These are phyloP conservation scores for Ilex asprella DNA, from an alignment of 257 asterid genomes.

Conservation along the genomic window DNA sequence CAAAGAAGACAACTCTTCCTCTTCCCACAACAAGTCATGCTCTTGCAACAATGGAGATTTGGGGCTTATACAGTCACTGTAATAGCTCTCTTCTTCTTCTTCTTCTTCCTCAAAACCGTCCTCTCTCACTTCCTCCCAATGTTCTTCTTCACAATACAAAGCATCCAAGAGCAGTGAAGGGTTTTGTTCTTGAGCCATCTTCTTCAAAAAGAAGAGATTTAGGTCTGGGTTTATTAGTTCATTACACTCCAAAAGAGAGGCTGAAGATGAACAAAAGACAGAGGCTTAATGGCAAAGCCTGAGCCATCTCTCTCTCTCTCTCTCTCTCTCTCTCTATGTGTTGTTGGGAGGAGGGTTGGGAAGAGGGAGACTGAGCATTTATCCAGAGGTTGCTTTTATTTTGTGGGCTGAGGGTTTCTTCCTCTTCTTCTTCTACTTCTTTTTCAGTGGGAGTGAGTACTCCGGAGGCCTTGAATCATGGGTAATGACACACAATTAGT, in stretches of 20 bases:
- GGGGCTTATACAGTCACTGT: slow-evolving; percentile 1
- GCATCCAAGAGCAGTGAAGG: slow-evolving; percentile 30
- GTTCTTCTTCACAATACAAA: slow-evolving; percentile 44
- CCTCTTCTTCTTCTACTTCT: no score
- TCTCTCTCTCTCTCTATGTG: neutral
- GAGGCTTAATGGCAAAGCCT: slow-evolving; percentile 6
- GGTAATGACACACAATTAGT: no score
- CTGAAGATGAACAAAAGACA: slow-evolving; percentile 11
- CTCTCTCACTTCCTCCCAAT: slow-evolving; percentile 22
- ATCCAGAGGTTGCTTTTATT: slow-evolving; percentile 17
- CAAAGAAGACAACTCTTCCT: slow-evolving; percentile 40
- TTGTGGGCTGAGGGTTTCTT: neutral
- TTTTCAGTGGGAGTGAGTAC: no score
- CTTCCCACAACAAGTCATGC: slow-evolving; percentile 34
- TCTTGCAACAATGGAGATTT: slow-evolving; percentile 16
- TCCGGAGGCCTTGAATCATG: no score
- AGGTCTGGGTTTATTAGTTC: slow-evolving; percentile 8
- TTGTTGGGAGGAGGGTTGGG: neutral
- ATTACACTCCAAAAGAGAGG: slow-evolving; percentile 27
- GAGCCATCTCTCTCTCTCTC: slow-evolving; percentile 29
- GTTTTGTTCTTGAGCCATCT: slow-evolving; percentile 34
- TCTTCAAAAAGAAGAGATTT: slow-evolving; percentile 31
- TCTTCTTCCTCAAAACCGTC: slow-evolving; percentile 8
- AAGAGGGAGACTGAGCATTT: slow-evolving; percentile 1
- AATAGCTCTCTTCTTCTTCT: slow-evolving; percentile 16